A percentile compares a stretch with the other conserved stretches of the same genome.
phyloP scores from a whole-genome alignment of 495 filamentous ascomycete species.

The Xylaria castorea region DNA sequence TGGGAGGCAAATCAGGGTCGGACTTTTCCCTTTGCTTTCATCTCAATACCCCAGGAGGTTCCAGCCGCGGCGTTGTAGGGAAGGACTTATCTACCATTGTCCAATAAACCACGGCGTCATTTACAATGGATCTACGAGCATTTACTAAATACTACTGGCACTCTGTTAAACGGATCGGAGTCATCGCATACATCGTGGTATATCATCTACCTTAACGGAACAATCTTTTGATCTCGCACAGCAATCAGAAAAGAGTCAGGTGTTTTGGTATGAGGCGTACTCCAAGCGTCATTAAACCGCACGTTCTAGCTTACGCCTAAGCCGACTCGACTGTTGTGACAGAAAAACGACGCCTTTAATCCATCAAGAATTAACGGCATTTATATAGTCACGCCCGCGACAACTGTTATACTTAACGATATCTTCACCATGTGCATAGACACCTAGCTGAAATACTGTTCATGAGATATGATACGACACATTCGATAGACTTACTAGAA shows the following conservation, averaged over 20 bases:
- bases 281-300: not conserved
- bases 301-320: not conserved
- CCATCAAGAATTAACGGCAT: too few species aligned
- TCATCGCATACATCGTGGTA: not conserved
- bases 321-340: not conserved
- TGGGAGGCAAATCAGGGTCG: not conserved
- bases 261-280: not conserved
- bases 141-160: not conserved
- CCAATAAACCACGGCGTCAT: not conserved
- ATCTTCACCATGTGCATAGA: not conserved
- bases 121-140: not conserved
- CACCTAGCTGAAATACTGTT: not conserved
- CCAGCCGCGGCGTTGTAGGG: not conserved
- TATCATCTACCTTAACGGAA: not conserved
- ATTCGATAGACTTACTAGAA: not conserved
- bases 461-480: not conserved
- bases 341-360: too few species aligned
- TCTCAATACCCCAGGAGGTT: not conserved
- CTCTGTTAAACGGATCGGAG: not conserved
- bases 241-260: not conserved
- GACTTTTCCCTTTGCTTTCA: not conserved
- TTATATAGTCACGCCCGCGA: too few species aligned
- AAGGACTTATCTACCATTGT: not conserved
- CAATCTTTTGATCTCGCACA: not conserved
- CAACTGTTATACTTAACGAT: not conserved